A percentile compares a stretch with the other conserved stretches of the same genome.
phyloP scores from a whole-genome alignment of 2,329 filamentous ascomycete genomes.

The Pyricularia grisea region DNA sequence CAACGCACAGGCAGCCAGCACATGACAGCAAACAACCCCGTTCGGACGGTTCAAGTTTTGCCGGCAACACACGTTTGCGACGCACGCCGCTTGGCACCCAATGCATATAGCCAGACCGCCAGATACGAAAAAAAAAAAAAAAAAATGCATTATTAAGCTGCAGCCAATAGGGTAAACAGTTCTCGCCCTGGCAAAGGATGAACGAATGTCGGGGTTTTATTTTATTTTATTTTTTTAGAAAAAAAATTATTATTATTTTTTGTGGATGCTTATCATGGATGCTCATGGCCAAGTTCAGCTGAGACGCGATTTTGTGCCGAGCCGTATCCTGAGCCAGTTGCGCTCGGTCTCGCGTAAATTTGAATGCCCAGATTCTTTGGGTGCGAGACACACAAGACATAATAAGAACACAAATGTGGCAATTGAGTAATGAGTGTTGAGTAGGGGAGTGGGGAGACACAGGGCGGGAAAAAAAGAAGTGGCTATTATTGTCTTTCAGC shows the following conservation, averaged over 20 bases:
- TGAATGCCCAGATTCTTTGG: neutral
- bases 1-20: neutral
- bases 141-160: neutral
- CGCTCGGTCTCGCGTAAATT: neutral
- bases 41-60: neutral
- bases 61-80: neutral
- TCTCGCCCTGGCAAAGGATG: neutral
- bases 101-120: neutral
- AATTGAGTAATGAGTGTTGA: neutral
- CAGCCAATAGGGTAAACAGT: neutral
- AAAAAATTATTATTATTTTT: neutral
- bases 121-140: neutral
- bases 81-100: neutral
- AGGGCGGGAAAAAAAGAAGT: no score
- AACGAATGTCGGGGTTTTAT: neutral
- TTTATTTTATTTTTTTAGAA: neutral
- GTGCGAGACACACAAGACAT: neutral
- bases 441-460: no score
- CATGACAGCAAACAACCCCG: neutral
- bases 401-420: neutral
- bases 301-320: neutral
- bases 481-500: no score
- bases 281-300: neutral
- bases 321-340: neutral
- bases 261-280: neutral